Evolutionary conservation across 495 filamentous ascomycete genomes (phyloP).

Genomic region (Pseudevernia furfuracea): DNA sequence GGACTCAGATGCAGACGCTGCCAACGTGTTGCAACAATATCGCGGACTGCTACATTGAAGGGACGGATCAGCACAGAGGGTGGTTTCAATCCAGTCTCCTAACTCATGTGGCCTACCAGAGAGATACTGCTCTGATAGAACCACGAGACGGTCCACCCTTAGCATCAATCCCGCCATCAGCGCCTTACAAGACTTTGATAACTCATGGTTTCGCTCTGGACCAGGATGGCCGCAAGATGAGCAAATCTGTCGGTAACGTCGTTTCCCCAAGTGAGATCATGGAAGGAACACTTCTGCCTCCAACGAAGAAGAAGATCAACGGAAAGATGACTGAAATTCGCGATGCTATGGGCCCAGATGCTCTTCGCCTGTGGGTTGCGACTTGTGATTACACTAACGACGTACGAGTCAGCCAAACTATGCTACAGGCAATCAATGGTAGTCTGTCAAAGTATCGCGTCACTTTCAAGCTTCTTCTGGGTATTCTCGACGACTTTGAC

Average conservation of each 20-base stretch:
- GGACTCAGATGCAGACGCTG: constrained; percentile 49
- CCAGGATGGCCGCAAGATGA: constrained; percentile 89
- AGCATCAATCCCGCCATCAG: constrained; percentile 26
- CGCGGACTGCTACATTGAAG: constrained; percentile 89
- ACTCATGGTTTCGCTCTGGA: constrained; percentile 96
- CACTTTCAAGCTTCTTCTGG: constrained; percentile 80
- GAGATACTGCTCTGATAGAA: not conserved
- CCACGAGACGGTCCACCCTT: constrained; percentile 28
- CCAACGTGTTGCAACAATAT: constrained; percentile 40
- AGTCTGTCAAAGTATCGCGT: constrained; percentile 76
- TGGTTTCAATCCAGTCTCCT: constrained; percentile 99
- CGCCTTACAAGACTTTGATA: constrained; percentile 78
- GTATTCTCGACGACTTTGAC: constrained; percentile 60
- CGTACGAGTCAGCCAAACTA: constrained; percentile 64
- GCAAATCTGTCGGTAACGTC: constrained; percentile 91
- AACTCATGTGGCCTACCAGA: constrained; percentile 62
- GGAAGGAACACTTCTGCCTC: constrained; percentile 61
- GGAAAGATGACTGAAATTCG: constrained; percentile 44
- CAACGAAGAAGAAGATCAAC: constrained; percentile 47
- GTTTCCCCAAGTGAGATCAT: constrained; percentile 77
- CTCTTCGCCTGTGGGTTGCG: constrained; percentile 85
- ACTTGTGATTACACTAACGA: constrained; percentile 87
- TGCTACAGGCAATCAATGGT: constrained; percentile 65
- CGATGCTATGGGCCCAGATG: constrained; percentile 67
- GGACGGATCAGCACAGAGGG: constrained; percentile 89